Evolutionary conservation across 2,329 filamentous ascomycete genomes (phyloP), one percentile per base, ranked within the genome.

Genomic region (Chalaropsis thielavioides): DNA sequence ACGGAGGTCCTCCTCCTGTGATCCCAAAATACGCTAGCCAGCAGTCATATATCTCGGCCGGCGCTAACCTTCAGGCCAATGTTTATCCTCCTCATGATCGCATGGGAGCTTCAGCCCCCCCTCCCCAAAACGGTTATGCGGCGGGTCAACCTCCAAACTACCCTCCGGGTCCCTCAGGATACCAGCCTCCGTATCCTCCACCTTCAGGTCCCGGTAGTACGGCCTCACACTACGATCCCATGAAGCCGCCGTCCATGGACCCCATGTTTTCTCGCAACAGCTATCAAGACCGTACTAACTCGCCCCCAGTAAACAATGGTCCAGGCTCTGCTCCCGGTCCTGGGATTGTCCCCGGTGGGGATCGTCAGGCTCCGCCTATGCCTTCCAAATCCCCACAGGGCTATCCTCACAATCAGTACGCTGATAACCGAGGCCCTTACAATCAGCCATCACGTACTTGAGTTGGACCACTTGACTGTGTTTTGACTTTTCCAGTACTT

Each of bases 81-180:
- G 35, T 49, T 19, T 65, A 65, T 13, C 31, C 63, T 49, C 60
- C 62, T 44, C 54, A 64, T 63, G 65, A 66, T 31, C 65, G 65
- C 41, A 40, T 61, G 35, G 65, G 65, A 35, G 65, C 65, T 40
- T 24, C 61, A 2, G 65, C 65, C 22, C 65, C 65, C 6, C 65
- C 65, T 61, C 65, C 65, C 7, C 65, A 66, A 24, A 64, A 46
- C 17, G 65, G 61, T 5, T 66, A 66, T 24, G 54, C 65, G 24
- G 61, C 65, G 54, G 61, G 65, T n/a, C 65, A 66, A 44, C 65
- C 65, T 61, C 65, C 65, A 17, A 64, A 35, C 61, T 66, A 64
- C 35, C 65, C 61, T n/a, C 61, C 65, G 13, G 54, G 17, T 13
- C 54, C 54, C 2, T 24, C 31, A n/a, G 63, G 43, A 19, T 65